Evolutionary conservation across 2,329 filamentous ascomycete species (phyloP).

Genomic region (Colletotrichum noveboracense): DNA sequence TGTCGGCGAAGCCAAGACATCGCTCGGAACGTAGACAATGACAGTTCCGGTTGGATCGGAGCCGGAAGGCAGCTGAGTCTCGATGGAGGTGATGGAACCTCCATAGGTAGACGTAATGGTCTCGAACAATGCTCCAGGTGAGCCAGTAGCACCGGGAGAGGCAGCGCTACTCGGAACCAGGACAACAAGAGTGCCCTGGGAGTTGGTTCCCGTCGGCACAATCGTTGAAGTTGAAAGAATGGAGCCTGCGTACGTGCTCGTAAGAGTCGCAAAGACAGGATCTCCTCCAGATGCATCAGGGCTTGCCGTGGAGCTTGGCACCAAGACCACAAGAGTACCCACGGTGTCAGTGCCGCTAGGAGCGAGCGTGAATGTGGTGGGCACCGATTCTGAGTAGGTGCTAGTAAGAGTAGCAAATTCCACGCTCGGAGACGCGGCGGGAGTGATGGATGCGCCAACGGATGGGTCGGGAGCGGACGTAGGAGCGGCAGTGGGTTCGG

Average conservation of each 20-base stretch:
- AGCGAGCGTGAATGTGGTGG: not conserved
- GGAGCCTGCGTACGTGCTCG: constrained; percentile 1
- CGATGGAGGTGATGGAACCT: not conserved
- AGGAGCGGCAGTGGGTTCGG: not conserved
- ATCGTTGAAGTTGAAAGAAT: not conserved
- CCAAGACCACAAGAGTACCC: not conserved
- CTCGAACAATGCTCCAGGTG: not conserved
- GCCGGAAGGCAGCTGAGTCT: constrained; percentile 1
- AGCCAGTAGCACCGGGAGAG: not conserved
- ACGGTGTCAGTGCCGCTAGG: not conserved
- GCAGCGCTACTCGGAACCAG: not conserved
- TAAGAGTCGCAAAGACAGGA: not conserved
- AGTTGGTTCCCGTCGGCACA: not conserved
- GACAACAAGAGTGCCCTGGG: not conserved
- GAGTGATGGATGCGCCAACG: not conserved
- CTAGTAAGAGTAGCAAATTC: constrained; percentile 1
- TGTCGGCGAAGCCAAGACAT: not conserved
- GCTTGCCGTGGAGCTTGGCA: not conserved
- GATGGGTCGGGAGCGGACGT: not conserved
- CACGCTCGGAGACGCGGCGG: not conserved
- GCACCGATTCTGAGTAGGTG: not conserved
- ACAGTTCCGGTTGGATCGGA: constrained; percentile 1
- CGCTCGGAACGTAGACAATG: constrained; percentile 7
- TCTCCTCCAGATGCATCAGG: not conserved
- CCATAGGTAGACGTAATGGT: constrained; percentile 1